A percentile compares a stretch with the other conserved stretches of the same genome.
phyloP scores from a whole-genome alignment of 75 land plant genomes.

The Ceratopteris richardii region DNA sequence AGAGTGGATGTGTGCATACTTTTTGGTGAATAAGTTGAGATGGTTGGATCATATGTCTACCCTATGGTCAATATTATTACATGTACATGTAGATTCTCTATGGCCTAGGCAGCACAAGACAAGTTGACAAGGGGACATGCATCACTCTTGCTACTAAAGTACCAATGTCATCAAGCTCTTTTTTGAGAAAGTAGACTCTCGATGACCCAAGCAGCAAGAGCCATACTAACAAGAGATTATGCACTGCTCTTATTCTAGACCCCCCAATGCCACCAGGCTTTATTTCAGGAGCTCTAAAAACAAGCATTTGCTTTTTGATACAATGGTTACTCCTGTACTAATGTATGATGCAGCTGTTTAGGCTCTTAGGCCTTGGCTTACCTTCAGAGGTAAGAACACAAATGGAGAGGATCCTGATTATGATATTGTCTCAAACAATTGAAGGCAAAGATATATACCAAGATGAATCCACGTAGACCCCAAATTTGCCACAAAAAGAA shows the following conservation, averaged over 20 bases:
- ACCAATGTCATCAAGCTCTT: not conserved
- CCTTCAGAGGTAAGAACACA: not conserved
- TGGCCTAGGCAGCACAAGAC: not conserved
- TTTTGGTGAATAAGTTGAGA: not conserved
- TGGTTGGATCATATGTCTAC: constrained; percentile 4
- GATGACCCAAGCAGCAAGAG: too few species aligned
- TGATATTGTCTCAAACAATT: not conserved
- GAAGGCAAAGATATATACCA: not conserved
- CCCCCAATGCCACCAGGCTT: too few species aligned
- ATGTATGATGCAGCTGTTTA: too few species aligned
- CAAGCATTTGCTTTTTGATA: not conserved
- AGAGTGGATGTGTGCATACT: not conserved
- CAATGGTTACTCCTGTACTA: too few species aligned
- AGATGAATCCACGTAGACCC: too few species aligned
- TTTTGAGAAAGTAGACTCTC: too few species aligned
- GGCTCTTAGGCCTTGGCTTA: not conserved
- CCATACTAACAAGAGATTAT: too few species aligned
- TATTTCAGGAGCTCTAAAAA: not conserved
- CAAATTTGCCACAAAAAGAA: too few species aligned
- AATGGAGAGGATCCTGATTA: not conserved
- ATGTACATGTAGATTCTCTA: not conserved
- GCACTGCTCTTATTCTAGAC: too few species aligned
- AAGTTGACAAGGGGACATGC: not conserved
- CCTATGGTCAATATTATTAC: not conserved
- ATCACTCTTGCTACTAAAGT: not conserved